Conservation (phyloP, 768 basidiomycete genomes). For the Collybiopsis luxurians region DNA sequence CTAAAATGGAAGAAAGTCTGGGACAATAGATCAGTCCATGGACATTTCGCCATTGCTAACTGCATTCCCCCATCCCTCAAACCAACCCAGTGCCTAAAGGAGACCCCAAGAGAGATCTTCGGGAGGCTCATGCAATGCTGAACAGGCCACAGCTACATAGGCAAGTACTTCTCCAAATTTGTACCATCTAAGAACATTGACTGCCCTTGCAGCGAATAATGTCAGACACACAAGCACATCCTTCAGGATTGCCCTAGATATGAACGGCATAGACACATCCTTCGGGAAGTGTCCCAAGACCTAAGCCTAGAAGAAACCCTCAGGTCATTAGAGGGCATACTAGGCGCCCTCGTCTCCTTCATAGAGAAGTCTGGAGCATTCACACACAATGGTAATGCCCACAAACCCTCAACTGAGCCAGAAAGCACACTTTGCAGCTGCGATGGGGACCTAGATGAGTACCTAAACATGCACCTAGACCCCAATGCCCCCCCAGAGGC, state of each 20-base stretch:
- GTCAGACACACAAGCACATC: slow-evolving; percentile 23
- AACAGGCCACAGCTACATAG: slow-evolving; percentile 24
- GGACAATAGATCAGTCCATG: background rate
- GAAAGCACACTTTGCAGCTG: background rate
- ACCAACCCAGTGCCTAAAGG: background rate
- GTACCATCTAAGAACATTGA: slow-evolving; percentile 14
- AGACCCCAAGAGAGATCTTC: slow-evolving; percentile 17
- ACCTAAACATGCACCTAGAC: background rate
- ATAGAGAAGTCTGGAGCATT: slow-evolving; percentile 16
- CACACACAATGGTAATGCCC: slow-evolving; percentile 8
- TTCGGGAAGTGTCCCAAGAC: slow-evolving; percentile 8
- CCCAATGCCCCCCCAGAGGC: background rate
- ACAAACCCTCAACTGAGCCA: background rate
- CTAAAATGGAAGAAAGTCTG: background rate
- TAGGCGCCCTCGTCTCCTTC: slow-evolving; percentile 19
- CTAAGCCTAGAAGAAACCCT: slow-evolving; percentile 16
- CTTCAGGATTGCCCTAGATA: slow-evolving; percentile 19
- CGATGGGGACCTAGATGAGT: background rate
- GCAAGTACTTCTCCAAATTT: slow-evolving; percentile 23
- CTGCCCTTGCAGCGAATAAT: slow-evolving; percentile 23
- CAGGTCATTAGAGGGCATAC: slow-evolving; percentile 18
- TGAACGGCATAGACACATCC: slow-evolving; percentile 14
- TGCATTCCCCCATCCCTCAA: background rate
- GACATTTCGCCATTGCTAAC: background rate
- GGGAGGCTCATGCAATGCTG: slow-evolving; percentile 22